These are phyloP conservation scores for Candida namnaoensis DNA, from an alignment of 805 yeast genomes.

Conservation along the genomic window DNA sequence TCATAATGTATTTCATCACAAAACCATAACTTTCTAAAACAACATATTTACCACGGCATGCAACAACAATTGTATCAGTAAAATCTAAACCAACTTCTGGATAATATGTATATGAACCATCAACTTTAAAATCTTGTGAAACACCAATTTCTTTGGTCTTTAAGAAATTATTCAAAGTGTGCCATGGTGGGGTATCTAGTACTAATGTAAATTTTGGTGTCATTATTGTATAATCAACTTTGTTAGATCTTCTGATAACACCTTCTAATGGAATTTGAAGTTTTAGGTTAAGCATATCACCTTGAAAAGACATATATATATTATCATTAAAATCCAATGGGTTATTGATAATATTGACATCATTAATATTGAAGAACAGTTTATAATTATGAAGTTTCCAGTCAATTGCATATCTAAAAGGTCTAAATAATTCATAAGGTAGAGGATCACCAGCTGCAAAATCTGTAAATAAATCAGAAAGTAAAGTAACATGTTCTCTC, in stretches of 20 bases:
- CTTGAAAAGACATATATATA: constrained; percentile 65
- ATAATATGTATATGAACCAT: constrained; percentile 60
- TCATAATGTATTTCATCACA: constrained; percentile 64
- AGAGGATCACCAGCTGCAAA: constrained; percentile 65
- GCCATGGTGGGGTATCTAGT: constrained; percentile 87
- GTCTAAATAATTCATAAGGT: constrained; percentile 71
- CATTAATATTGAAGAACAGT: constrained; percentile 73
- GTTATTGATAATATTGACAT: constrained; percentile 78
- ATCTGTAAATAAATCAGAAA: constrained; percentile 69
- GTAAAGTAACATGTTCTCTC: constrained; percentile 71
- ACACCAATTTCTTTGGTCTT: constrained; percentile 56
- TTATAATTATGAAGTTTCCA: constrained; percentile 55
- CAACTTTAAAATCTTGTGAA: constrained; percentile 48
- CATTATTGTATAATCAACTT: constrained; percentile 37
- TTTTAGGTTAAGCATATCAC: constrained; percentile 40
- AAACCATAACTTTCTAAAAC: constrained; percentile 73
- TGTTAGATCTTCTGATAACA: constrained; percentile 40
- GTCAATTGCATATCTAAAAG: constrained; percentile 50
- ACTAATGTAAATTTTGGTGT: constrained; percentile 57
- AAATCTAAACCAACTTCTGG: constrained; percentile 53
- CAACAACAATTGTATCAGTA: constrained; percentile 60
- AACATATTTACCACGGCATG: constrained; percentile 57
- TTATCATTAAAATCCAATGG: constrained; percentile 82
- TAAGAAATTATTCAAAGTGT: constrained; percentile 69
- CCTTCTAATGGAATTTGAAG: constrained; percentile 52